Evolutionary conservation across 2,329 filamentous ascomycete species (phyloP).

Genomic region (Fonsecaea erecta): DNA sequence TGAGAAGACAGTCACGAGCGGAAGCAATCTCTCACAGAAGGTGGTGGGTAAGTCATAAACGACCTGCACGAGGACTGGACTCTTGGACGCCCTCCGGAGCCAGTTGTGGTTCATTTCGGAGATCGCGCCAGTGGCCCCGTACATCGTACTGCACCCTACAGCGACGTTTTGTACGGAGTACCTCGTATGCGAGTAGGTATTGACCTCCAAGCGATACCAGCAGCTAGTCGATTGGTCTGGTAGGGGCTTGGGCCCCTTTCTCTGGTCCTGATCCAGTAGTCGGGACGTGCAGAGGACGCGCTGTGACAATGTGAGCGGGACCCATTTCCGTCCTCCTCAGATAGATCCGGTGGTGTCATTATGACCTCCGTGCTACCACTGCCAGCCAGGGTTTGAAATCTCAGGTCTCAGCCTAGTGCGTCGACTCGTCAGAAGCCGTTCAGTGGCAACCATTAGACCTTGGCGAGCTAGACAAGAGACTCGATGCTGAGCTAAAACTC

Average conservation of each 20-base stretch:
- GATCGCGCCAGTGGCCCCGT: not conserved
- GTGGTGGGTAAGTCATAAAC: not conserved
- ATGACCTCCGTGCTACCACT: not conserved
- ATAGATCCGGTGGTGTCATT: not conserved
- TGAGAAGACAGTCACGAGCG: not conserved
- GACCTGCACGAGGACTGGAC: not conserved
- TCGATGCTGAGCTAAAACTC: not conserved
- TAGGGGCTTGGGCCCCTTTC: not conserved
- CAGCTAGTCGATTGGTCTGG: not conserved
- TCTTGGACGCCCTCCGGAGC: not conserved
- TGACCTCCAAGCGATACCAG: not conserved
- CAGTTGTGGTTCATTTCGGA: constrained; percentile 1
- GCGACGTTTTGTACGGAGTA: not conserved
- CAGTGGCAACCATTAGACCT: not conserved
- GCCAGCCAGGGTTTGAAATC: not conserved
- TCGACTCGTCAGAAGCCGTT: not conserved
- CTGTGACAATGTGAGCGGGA: not conserved
- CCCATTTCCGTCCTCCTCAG: not conserved
- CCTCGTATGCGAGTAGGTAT: not conserved
- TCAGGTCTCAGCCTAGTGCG: not conserved
- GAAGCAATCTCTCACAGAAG: not conserved
- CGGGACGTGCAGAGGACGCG: not conserved
- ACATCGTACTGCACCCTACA: not conserved
- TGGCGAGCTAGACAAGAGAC: not conserved
- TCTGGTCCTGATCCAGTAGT: not conserved